Percentiles rank a stretch among this genome's conserved stretches.
These are phyloP conservation scores for Colletotrichum tanaceti DNA, from an alignment of 2,329 filamentous ascomycete species.

Conservation along the genomic window DNA sequence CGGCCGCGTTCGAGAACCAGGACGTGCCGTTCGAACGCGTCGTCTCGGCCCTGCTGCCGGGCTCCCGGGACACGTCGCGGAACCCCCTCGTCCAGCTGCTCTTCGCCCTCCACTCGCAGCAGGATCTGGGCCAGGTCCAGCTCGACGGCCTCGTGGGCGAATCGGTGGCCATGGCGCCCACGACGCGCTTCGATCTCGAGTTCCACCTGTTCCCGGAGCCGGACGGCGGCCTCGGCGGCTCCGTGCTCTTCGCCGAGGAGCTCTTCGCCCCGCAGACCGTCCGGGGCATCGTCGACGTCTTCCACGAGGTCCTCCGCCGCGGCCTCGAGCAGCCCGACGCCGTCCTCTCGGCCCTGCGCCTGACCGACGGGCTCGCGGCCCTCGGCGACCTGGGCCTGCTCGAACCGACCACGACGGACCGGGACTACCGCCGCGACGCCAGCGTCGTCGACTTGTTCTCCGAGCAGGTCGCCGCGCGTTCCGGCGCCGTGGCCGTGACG, in stretches of 20 bases:
- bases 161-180: conserved; percentile 4
- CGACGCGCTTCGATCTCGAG: conserved; percentile 22
- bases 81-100: conserved; percentile 25
- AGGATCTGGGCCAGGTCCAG: neutral
- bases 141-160: conserved; percentile 15
- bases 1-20: conserved; percentile 42
- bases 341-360: neutral
- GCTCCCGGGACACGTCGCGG: conserved; percentile 10
- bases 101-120: conserved; percentile 25
- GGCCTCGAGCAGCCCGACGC: conserved; percentile 33
- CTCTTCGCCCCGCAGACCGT: conserved; percentile 37
- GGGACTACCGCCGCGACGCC: conserved; percentile 40
- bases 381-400: conserved; percentile 38
- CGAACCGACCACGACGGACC: conserved; percentile 15
- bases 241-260: conserved; percentile 42
- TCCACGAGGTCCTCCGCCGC: conserved; percentile 10
- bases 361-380: neutral
- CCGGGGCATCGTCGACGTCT: neutral
- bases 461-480: conserved; percentile 38
- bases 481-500: conserved; percentile 41
- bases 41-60: neutral
- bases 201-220: conserved; percentile 45
- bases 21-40: conserved; percentile 36
- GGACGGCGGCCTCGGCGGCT: conserved; percentile 29
- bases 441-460: conserved; percentile 45